Evolutionary conservation across 495 filamentous ascomycete genomes (phyloP), one percentile per base, ranked within the genome.

Genomic region (Annulohypoxylon moriforme): DNA sequence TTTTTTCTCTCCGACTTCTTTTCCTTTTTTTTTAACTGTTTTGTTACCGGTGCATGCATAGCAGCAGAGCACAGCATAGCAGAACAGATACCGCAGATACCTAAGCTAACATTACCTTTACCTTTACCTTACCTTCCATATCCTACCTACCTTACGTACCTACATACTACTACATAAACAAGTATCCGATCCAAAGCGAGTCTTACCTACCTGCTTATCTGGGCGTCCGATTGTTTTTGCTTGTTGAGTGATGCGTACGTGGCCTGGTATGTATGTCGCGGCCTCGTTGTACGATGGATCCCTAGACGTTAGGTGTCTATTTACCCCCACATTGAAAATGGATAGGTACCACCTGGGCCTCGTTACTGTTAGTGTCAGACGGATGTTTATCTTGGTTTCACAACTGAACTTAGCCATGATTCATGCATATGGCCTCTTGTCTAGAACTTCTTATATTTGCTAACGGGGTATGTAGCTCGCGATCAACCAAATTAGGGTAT

Each of bases 41-140:
- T 33, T 67, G 36, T 50, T 13, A 47, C 53, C 24, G 22, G 46
- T 44, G 13, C 16, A 40, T 14, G 36, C 14, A 14, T n/a, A 40
- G n/a, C 36, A 14, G 4, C 33, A 14, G 44, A 44, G 49, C 53
- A 49, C 8, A 49, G 25, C 40, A 44, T 4, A 20, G 40, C 40
- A n/a, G 50, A 38, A 40, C 59, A 64, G 44, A 60, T 14, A 14
- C 36, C 36, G 49, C 61, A 65, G 60, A 64, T 70, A 70, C 61
- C 61, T 69, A 29, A 3, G 27, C 27, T 29, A 29, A 29, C 27
- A 29, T 29, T 29, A 29, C 27, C 27, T 29, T 29, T 29, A 29
- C 27, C 27, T 29, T 29, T 29, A 29, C 27, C 27, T 13, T 11
- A 50, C 20, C 24, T 36, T 22, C 29, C 58, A 57, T 31, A 70